phyloP scores from a whole-genome alignment of 106 monocot species.

The Dioscorea dumetorum region DNA sequence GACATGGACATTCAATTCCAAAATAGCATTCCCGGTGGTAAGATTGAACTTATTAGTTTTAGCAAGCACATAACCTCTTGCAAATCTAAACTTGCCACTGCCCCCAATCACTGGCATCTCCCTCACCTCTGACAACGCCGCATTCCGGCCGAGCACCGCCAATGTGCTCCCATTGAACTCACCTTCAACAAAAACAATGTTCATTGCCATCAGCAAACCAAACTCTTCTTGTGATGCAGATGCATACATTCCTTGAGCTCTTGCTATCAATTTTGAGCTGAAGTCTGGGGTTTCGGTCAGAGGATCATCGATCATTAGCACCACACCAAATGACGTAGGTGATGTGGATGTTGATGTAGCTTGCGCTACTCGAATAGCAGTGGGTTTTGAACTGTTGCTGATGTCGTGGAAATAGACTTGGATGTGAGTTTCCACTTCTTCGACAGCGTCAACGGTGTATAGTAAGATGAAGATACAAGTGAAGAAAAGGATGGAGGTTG shows the following conservation, averaged over 20 bases:
- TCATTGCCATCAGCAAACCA: constrained; percentile 15
- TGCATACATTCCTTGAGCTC: constrained; percentile 27
- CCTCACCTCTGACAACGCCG: constrained; percentile 5
- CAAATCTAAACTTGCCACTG: constrained; percentile 27
- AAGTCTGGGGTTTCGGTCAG: constrained; percentile 22
- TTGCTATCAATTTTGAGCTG: constrained; percentile 19
- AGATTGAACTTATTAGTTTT: constrained; percentile 2
- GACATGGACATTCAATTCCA: constrained; percentile 18
- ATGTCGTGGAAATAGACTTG: constrained; percentile 35
- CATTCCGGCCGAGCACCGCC: constrained; percentile 21
- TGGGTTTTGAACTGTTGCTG: constrained; percentile 1
- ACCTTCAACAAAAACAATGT: constrained; percentile 24
- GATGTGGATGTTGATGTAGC: neutral
- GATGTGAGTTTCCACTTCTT: constrained; percentile 14
- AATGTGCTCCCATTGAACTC: constrained; percentile 32
- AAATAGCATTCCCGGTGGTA: neutral
- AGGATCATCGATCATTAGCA: constrained; percentile 35
- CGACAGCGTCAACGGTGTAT: neutral
- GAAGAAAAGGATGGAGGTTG: neutral
- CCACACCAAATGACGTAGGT: constrained; percentile 23
- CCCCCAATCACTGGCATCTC: constrained; percentile 33
- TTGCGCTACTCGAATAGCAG: constrained; percentile 14
- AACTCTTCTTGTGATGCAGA: constrained; percentile 19
- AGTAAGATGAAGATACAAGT: neutral
- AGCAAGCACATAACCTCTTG: constrained; percentile 21